Evolutionary conservation across 768 basidiomycete genomes (phyloP).

Genomic region (Mycena pura): DNA sequence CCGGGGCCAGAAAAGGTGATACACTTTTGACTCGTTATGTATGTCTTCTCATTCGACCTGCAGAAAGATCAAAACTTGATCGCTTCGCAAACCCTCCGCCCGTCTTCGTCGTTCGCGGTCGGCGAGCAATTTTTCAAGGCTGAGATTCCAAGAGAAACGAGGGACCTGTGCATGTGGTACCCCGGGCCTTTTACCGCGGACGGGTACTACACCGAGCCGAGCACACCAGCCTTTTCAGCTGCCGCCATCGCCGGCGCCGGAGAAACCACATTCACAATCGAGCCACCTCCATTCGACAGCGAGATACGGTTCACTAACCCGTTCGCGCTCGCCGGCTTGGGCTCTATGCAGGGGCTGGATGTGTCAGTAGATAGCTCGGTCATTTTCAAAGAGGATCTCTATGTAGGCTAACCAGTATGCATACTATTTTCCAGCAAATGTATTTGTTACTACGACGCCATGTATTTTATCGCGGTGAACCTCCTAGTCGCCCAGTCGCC

Average conservation of each 20-base stretch:
- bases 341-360: no score
- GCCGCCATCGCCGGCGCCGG: neutral
- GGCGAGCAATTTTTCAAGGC: conserved; percentile 27
- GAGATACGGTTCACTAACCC: conserved; percentile 23
- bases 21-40: no score
- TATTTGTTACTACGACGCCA: no score
- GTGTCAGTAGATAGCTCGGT: no score
- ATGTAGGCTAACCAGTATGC: no score
- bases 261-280: no score
- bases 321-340: neutral
- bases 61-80: conserved; percentile 1
- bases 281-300: neutral
- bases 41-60: conserved; percentile 1
- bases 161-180: conserved; percentile 14
- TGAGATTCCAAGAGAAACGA: conserved; percentile 2
- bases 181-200: no score
- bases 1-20: conserved; percentile 9
- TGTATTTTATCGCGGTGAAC: no score
- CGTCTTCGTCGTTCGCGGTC: neutral
- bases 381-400: no score
- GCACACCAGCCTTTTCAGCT: neutral
- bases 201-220: neutral
- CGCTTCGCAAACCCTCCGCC: conserved; percentile 7
- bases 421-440: no score
- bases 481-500: no score